Base-by-base conservation (phyloP, 306 rosid genomes). In the Gastrolobium villosum region DNA sequence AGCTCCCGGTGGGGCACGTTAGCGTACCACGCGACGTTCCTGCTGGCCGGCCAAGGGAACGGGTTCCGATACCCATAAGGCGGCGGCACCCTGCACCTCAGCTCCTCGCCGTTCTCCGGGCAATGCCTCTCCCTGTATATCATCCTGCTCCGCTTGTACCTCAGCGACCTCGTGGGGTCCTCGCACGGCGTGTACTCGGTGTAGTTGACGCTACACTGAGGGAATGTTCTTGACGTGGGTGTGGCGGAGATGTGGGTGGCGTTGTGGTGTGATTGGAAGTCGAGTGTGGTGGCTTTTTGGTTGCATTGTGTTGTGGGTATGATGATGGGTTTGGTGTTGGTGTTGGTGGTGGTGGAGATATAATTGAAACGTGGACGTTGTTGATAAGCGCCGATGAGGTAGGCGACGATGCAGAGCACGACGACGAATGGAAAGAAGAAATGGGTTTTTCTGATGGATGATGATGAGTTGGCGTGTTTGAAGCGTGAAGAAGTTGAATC, bases 101-200 rank as follows among this genome's bases (percentile, higher is more conserved):
- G 11, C 0, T 56, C 10, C 72, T 90, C 90, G 0, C 63, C 36
- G 39, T 76, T 49, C 2, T 53, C 45, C 0, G 97, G 98, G n/a
- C 98, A 92, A 70, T 94, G 98, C 3, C 98, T 79, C 79, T 91
- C 98, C 9, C 97, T 77, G 79, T 87, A 94, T 4, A 91, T 86
- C 84, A 89, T 79, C 37, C 94, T 86, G 9, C 41, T 72, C 2
- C 97, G 79, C 3, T 35, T 41, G 77, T 57, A 90, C 44, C 70
- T 72, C 14, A 87, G 35, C 0, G 98, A 94, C 35, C 96, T 35
- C 0, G 41, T 30, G 0, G 83, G 71, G 71, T 94, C 96, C 81
- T 94, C 77, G 74, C 98, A 92, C 0, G 98, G 98, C 1, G 98
- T 94, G 94, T 94, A 90, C 84, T 94, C 98, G 60, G 79, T 82